Base-by-base conservation (phyloP, 2,329 filamentous ascomycete species). In the Sordariomycetes sp. region DNA sequence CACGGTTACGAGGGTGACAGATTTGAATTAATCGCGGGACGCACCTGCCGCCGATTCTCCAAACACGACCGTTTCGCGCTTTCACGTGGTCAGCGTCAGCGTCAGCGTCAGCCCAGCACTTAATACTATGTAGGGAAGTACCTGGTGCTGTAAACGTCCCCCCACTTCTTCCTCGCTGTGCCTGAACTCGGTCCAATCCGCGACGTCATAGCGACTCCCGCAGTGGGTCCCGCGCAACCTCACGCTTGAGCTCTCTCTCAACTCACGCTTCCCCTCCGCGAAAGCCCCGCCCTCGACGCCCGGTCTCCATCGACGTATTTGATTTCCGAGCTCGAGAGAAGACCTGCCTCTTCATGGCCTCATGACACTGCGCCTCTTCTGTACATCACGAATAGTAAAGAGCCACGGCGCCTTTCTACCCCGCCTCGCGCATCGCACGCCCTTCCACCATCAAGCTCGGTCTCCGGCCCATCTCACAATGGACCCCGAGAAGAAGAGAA, bases 401-500 rank as follows among this genome's bases (percentile, higher is more conserved):
- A 50, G 12, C 6, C 46, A 22, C 6, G 11, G 22, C 46, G 22
- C 20, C 46, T 24, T 11, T 22, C 22, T 14, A 6, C 5, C 46
- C 37, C 20, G 25, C 54, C 54, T 28, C 37, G 8, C 54, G 10
- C n/a, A 20, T 34, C 35, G 5, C 25, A 20, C 16, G 4, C 12
- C 16, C 18, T 11, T 46, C 40, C 40, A 18, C n/a, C 40, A 57
- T 32, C 25, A n/a, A 20, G 14, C 10, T 25, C 48, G 16, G 53
- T 16, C n/a, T 18, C 20, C 32, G 6, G 18, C 28, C 18, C 3
- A 40, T 24, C 14, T n/a, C 24, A 40, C 43, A 28, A 59, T 59
- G 57, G 20, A 53, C 16, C n/a, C 53, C 25, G 37, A 59, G 16
- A 20, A 34, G 18, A 70, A 68, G 62, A 73, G 70, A 59, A 74